Percentiles rank a stretch among this genome's conserved stretches.
Conservation (phyloP, 2,329 filamentous ascomycete species). For the Pseudogymnoascus sp. region DNA sequence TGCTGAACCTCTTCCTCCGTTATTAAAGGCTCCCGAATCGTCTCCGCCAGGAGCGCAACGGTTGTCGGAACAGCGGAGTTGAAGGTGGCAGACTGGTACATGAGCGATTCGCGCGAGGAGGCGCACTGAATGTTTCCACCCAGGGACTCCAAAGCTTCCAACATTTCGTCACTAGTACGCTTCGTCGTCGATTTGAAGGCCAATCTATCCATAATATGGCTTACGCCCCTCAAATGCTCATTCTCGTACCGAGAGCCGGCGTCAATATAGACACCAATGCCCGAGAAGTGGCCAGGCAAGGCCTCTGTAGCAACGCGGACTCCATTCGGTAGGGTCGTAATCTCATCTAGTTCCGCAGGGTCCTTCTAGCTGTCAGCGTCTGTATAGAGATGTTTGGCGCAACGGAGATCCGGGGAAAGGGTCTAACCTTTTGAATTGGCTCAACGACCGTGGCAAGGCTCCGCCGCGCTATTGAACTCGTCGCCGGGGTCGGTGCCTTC, state of each 20-base stretch:
- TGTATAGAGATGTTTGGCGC: not conserved
- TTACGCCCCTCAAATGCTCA: conserved; percentile 74
- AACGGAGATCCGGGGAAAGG: conserved; percentile 8
- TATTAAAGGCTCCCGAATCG: conserved; percentile 76
- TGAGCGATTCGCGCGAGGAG: conserved; percentile 87
- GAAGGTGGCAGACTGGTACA: conserved; percentile 98
- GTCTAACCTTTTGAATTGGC: conserved; percentile 27
- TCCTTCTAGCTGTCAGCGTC: conserved; percentile 45
- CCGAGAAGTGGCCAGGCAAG: conserved; percentile 87
- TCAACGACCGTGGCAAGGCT: conserved; percentile 27
- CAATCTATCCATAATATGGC: conserved; percentile 90
- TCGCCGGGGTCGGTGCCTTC: conserved; percentile 16
- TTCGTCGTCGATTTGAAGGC: conserved; percentile 83
- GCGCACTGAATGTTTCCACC: conserved; percentile 97
- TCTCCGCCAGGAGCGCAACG: conserved; percentile 81
- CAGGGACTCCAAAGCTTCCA: conserved; percentile 77
- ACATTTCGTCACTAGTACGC: conserved; percentile 71
- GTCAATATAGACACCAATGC: conserved; percentile 91
- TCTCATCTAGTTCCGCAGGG: conserved; percentile 75
- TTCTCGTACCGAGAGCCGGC: conserved; percentile 93
- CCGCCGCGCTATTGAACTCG: conserved; percentile 23
- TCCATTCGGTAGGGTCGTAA: conserved; percentile 87
- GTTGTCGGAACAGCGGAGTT: conserved; percentile 82
- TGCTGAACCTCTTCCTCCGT: conserved; percentile 79
- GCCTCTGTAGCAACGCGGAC: conserved; percentile 91